phyloP scores from a whole-genome alignment of 345 rosid genomes.

The Salix koriyanagi region DNA sequence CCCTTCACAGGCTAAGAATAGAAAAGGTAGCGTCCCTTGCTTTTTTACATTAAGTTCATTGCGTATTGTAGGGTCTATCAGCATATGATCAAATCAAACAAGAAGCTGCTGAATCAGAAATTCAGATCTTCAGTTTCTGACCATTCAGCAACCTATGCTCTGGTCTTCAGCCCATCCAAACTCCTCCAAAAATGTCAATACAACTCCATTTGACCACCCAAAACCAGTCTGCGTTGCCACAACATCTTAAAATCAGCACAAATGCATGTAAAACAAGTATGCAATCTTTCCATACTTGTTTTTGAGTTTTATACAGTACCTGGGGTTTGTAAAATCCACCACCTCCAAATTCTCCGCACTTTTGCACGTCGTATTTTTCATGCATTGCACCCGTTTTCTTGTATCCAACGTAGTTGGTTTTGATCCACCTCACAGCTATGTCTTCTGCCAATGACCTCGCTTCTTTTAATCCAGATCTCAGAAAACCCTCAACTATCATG shows the following conservation, averaged over 20 bases:
- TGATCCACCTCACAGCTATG: constrained; percentile 71
- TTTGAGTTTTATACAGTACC: constrained; percentile 27
- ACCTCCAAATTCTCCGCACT: constrained; percentile 58
- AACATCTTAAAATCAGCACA: not conserved
- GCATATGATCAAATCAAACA: not conserved
- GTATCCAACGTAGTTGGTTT: constrained; percentile 51
- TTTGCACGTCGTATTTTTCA: constrained; percentile 43
- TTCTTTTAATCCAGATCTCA: constrained; percentile 43
- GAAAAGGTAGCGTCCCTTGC: no score
- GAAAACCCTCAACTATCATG: constrained; percentile 69
- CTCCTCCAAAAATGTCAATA: constrained; percentile 77
- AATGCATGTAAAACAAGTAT: not conserved
- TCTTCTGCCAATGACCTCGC: constrained; percentile 68
- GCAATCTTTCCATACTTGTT: no score
- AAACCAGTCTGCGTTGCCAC: constrained; percentile 68
- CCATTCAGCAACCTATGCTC: constrained; percentile 35
- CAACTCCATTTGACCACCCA: constrained; percentile 96
- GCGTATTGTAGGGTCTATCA: not conserved
- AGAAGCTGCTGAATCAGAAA: not conserved
- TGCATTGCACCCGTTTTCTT: constrained; percentile 55
- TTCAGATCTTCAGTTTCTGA: not conserved
- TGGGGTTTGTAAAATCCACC: constrained; percentile 71
- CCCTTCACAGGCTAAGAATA: no score
- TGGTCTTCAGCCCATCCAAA: constrained; percentile 80
- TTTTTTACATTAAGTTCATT: not conserved